phyloP scores from a whole-genome alignment of 2,329 filamentous ascomycete genomes.

The Aspergillus unguis region DNA sequence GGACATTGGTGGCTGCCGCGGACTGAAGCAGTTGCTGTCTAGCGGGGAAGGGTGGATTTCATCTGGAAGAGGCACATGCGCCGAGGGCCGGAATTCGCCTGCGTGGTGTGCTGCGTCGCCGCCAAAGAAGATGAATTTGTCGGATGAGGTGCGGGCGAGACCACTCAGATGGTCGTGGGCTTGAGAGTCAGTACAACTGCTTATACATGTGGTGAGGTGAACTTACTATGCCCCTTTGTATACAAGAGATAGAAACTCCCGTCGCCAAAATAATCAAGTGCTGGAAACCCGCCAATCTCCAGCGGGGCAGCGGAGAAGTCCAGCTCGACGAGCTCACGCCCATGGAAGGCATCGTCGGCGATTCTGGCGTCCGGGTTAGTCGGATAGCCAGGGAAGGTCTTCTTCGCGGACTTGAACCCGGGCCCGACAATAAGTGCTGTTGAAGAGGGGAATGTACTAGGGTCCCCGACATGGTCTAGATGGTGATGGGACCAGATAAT shows the following conservation, averaged over 20 bases:
- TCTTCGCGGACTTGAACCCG: background rate
- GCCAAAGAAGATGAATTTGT: slow-evolving; percentile 1
- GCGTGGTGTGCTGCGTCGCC: slow-evolving; percentile 1
- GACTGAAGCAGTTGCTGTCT: background rate
- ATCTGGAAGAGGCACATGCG: background rate
- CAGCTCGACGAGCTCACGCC: background rate
- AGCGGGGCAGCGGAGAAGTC: background rate
- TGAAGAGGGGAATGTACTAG: background rate
- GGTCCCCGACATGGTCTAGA: slow-evolving; percentile 1
- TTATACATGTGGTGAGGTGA: background rate
- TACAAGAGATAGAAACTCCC: slow-evolving; percentile 1
- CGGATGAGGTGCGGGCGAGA: slow-evolving; percentile 1
- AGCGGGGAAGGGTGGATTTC: background rate
- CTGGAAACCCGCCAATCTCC: slow-evolving; percentile 1
- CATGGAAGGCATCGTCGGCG: background rate
- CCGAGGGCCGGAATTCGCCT: slow-evolving; percentile 1
- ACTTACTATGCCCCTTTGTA: slow-evolving; percentile 3
- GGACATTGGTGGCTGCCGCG: background rate
- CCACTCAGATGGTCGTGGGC: background rate
- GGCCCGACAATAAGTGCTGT: slow-evolving; percentile 1
- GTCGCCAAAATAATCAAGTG: slow-evolving; percentile 1
- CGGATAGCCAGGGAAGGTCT: background rate
- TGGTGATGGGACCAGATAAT: slow-evolving; percentile 6
- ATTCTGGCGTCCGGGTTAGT: background rate
- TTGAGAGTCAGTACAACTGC: background rate